Percentiles rank a stretch among this genome's conserved stretches.
phyloP scores from a whole-genome alignment of 768 basidiomycete species.

The Russula sp. region DNA sequence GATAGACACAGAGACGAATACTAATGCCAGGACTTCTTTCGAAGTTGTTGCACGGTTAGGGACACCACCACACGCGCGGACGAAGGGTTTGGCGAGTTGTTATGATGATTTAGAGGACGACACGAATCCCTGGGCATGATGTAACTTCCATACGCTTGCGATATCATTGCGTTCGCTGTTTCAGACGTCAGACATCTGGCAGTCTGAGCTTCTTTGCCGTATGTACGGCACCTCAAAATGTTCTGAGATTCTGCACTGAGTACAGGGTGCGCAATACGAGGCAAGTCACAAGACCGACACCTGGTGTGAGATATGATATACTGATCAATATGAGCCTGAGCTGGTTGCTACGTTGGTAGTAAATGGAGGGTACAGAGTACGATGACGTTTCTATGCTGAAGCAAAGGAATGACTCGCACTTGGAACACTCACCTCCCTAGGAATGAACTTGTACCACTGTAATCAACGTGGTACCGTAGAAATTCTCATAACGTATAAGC shows the following conservation, averaged over 20 bases:
- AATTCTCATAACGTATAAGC: too few relatives aligned
- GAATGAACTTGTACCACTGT: not conserved
- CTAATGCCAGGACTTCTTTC: slow-evolving; percentile 17
- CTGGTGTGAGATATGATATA: too few relatives aligned
- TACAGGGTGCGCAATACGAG: too few relatives aligned
- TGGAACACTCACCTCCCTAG: not conserved
- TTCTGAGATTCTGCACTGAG: too few relatives aligned
- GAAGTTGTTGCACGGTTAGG: slow-evolving; percentile 28
- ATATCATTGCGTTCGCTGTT: not conserved
- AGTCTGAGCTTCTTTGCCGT: not conserved
- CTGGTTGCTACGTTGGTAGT: too few relatives aligned
- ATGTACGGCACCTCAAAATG: too few relatives aligned
- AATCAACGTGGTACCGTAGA: too few relatives aligned
- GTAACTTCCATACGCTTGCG: not conserved
- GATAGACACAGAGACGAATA: not conserved
- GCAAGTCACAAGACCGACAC: too few relatives aligned
- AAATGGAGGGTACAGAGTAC: too few relatives aligned
- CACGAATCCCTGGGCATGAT: slow-evolving; percentile 57
- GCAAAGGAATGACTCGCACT: not conserved
- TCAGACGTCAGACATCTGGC: not conserved
- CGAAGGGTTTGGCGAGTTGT: slow-evolving; percentile 26
- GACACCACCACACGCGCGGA: slow-evolving; percentile 42
- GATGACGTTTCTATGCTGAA: not conserved
- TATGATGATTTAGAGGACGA: slow-evolving; percentile 36
- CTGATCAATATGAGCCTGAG: too few relatives aligned